Percentiles rank a stretch among this genome's conserved stretches.
These are phyloP conservation scores for Allomyces macrogynus DNA, from an alignment of 192 early-diverging fungal genomes.

Conservation along the genomic window DNA sequence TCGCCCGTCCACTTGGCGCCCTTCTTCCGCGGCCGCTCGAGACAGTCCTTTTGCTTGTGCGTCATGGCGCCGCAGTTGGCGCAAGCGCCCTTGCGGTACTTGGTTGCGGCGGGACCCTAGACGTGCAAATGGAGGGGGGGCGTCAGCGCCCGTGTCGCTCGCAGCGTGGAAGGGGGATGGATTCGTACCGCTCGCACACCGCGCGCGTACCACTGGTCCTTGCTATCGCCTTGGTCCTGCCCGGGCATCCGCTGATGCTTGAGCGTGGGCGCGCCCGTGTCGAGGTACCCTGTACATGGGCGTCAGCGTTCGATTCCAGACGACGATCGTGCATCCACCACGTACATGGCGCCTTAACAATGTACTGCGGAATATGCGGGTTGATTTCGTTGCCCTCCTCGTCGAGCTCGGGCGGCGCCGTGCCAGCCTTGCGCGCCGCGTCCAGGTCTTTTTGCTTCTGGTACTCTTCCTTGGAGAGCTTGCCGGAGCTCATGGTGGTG, in stretches of 20 bases:
- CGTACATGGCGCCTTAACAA: constrained; percentile 79
- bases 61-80: constrained; percentile 94
- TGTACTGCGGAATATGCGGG: constrained; percentile 95
- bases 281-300: constrained; percentile 36
- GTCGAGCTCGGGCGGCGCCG: constrained; percentile 64
- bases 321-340: constrained; percentile 8
- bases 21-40: constrained; percentile 72
- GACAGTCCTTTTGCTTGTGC: constrained; percentile 82
- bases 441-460: constrained; percentile 83
- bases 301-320: no score
- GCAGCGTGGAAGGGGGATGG: not conserved
- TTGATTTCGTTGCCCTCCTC: constrained; percentile 87
- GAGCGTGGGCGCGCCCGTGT: constrained; percentile 57
- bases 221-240: constrained; percentile 9
- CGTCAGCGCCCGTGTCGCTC: no score
- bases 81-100: constrained; percentile 87
- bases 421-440: constrained; percentile 85
- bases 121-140: constrained; percentile 2
- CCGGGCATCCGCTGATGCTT: constrained; percentile 57
- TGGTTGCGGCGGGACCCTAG: constrained; percentile 62
- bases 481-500: constrained; percentile 11
- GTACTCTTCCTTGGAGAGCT: constrained; percentile 88
- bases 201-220: constrained; percentile 58
- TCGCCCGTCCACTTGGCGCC: constrained; percentile 77
- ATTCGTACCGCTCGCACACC: constrained; percentile 33